Evolutionary conservation across 1,284 basidiomycete species (phyloP).

Genomic region (Heimioporus punctisporus): DNA sequence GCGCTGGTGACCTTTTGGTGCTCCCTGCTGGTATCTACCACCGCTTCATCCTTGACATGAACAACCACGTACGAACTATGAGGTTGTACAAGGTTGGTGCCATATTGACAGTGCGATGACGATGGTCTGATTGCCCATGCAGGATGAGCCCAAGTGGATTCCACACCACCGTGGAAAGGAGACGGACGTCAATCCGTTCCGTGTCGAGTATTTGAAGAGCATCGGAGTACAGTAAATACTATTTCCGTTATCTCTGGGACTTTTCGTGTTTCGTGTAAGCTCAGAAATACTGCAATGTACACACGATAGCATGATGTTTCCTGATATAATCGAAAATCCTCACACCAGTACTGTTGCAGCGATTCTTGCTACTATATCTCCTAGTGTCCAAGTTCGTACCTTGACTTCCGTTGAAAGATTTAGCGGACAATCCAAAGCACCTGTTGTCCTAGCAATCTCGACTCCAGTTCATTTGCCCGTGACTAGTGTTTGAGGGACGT

Average conservation of each 20-base stretch:
- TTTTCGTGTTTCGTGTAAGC: background rate
- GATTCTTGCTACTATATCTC: too few relatives aligned
- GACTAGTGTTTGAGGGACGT: too few relatives aligned
- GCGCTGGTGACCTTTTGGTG: conserved; percentile 72
- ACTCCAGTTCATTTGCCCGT: too few relatives aligned
- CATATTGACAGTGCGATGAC: background rate
- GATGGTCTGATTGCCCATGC: conserved; percentile 1
- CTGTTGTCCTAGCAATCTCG: too few relatives aligned
- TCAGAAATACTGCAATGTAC: background rate
- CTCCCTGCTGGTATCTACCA: conserved; percentile 82
- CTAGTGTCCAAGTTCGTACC: too few relatives aligned
- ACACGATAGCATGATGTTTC: too few relatives aligned
- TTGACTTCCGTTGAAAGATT: too few relatives aligned
- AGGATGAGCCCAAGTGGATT: conserved; percentile 90
- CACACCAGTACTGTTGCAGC: too few relatives aligned
- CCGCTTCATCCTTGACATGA: conserved; percentile 78
- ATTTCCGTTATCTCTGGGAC: background rate
- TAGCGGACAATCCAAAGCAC: too few relatives aligned
- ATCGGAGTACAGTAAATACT: conserved; percentile 36
- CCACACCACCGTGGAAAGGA: conserved; percentile 65
- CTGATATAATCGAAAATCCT: too few relatives aligned
- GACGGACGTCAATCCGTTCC: conserved; percentile 64
- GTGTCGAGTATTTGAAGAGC: conserved; percentile 58
- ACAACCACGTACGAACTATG: conserved; percentile 67
- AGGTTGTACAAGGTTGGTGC: conserved; percentile 71